These are phyloP conservation scores for Voacanga thouarsii DNA, from an alignment of 257 asterid genomes.

Conservation along the genomic window DNA sequence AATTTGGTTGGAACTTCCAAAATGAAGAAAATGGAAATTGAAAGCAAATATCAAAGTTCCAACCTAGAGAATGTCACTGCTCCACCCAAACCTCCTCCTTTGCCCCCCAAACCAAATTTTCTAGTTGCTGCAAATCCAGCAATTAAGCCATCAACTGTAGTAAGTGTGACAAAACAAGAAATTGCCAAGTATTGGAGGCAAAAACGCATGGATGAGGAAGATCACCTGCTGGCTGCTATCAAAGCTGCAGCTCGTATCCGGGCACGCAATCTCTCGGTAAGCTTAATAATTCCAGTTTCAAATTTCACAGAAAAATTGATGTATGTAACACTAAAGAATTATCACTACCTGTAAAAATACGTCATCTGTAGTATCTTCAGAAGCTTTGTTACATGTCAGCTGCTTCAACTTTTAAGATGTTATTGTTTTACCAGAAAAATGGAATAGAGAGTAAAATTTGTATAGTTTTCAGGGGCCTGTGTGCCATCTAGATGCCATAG, in stretches of 20 bases:
- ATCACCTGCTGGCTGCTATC: slow-evolving; percentile 55
- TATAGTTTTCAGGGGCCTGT: not conserved
- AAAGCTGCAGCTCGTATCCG: slow-evolving; percentile 59
- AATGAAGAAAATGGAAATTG: slow-evolving; percentile 17
- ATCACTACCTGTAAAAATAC: not conserved
- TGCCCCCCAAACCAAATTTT: slow-evolving; percentile 18
- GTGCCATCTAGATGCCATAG: not conserved
- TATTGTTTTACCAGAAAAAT: not conserved
- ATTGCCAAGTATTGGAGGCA: slow-evolving; percentile 56
- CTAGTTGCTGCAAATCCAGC: slow-evolving; percentile 9
- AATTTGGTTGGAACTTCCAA: not conserved
- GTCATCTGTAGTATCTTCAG: not conserved
- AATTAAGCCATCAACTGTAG: slow-evolving; percentile 7
- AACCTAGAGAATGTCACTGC: slow-evolving; percentile 3
- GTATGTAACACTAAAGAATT: not conserved
- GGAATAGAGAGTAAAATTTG: not conserved
- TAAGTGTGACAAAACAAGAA: slow-evolving; percentile 52
- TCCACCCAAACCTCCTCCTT: slow-evolving; percentile 24
- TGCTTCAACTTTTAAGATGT: not conserved
- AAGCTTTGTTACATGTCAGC: not conserved
- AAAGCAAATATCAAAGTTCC: not conserved
- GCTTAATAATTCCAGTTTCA: not conserved
- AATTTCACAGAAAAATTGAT: not conserved
- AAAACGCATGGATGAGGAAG: slow-evolving; percentile 49
- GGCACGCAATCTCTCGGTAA: slow-evolving; percentile 45